phyloP scores from a whole-genome alignment of 2,329 filamentous ascomycete species.

The Xylogone sp. region DNA sequence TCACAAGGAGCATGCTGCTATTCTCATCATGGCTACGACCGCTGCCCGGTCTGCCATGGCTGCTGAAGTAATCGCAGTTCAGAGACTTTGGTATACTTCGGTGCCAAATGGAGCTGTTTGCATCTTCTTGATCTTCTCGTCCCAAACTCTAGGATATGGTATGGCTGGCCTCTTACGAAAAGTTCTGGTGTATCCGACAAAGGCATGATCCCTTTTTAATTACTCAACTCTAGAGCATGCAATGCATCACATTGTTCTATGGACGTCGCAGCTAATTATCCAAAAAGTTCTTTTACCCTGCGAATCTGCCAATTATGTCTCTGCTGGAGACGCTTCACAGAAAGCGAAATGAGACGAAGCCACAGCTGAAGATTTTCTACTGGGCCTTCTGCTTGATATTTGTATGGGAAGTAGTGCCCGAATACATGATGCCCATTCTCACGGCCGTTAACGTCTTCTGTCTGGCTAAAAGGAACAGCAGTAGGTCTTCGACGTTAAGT shows the following conservation, averaged over 20 bases:
- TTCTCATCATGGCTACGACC: constrained; percentile 53
- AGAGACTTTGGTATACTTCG: constrained; percentile 70
- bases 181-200: constrained; percentile 46
- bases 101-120: constrained; percentile 57
- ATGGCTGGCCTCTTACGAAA: constrained; percentile 54
- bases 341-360: constrained; percentile 30
- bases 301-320: constrained; percentile 30
- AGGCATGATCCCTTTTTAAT: constrained; percentile 23
- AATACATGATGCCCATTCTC: constrained; percentile 63
- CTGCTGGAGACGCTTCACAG: constrained; percentile 34
- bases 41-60: constrained; percentile 63
- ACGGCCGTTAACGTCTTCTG: constrained; percentile 68
- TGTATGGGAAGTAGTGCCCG: constrained; percentile 48
- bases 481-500: constrained; percentile 12
- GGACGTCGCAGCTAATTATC: constrained; percentile 32
- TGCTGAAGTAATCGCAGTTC: constrained; percentile 69
- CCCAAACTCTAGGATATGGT: constrained; percentile 59
- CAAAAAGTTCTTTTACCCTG: constrained; percentile 40
- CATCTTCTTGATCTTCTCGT: constrained; percentile 55
- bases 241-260: background rate
- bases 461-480: constrained; percentile 63
- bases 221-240: constrained; percentile 32
- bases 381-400: constrained; percentile 31
- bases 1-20: constrained; percentile 63
- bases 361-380: background rate